phyloP scores from a whole-genome alignment of 2,329 filamentous ascomycete genomes.

The Leptographium flavum region DNA sequence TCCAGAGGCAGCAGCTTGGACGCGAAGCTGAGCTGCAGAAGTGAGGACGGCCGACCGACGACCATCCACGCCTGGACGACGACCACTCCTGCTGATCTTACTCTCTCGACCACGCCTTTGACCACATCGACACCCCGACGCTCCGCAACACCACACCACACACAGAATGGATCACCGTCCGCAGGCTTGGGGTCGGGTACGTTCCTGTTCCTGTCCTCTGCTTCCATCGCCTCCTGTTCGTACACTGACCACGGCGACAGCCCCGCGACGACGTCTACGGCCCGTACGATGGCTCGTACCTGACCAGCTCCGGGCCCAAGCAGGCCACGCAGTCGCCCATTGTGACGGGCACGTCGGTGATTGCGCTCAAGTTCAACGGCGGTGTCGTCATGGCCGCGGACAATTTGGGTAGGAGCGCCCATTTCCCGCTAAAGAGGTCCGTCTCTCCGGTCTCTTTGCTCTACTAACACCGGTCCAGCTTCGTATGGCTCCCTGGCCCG shows the following conservation, averaged over 20 bases:
- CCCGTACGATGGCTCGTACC: slow-evolving; percentile 76
- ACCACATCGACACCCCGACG: background rate
- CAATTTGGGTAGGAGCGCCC: slow-evolving; percentile 59
- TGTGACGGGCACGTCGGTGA: slow-evolving; percentile 90
- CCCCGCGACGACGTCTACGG: slow-evolving; percentile 96
- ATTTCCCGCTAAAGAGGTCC: too few relatives aligned
- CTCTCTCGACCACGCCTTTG: background rate
- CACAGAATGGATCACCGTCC: slow-evolving; percentile 54
- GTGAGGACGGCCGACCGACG: background rate
- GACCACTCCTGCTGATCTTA: background rate
- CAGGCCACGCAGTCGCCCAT: slow-evolving; percentile 85
- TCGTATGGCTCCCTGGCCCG: slow-evolving; percentile 95
- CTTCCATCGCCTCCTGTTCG: too few relatives aligned
- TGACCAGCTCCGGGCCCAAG: slow-evolving; percentile 56
- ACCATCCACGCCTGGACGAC: background rate
- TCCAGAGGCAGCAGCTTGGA: slow-evolving; percentile 15
- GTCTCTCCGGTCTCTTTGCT: too few relatives aligned
- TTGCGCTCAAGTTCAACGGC: slow-evolving; percentile 90
- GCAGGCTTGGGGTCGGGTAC: slow-evolving; percentile 58
- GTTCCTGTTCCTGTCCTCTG: slow-evolving; percentile 17
- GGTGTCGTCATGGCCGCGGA: slow-evolving; percentile 95
- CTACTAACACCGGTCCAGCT: slow-evolving; percentile 39
- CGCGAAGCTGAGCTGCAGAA: slow-evolving; percentile 11
- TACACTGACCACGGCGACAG: slow-evolving; percentile 36
- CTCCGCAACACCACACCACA: too few relatives aligned